Evolutionary conservation across 2,329 filamentous ascomycete species (phyloP).

Genomic region (Xylaria sp.): DNA sequence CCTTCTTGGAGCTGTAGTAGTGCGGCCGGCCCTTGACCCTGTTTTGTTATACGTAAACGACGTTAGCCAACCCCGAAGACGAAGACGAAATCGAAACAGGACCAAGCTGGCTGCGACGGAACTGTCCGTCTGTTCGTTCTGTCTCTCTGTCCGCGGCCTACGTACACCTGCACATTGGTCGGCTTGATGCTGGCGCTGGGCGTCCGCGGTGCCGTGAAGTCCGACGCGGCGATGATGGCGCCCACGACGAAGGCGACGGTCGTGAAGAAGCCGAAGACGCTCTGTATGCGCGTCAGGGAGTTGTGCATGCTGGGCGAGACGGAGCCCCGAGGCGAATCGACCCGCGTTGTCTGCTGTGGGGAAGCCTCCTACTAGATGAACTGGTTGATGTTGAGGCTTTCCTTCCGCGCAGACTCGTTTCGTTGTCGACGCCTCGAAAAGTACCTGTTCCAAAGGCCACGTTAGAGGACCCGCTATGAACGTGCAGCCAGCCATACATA

Average conservation of each 20-base stretch:
- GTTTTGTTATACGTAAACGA: slow-evolving; percentile 23
- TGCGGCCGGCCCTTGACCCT: slow-evolving; percentile 92
- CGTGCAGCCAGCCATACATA: neutral
- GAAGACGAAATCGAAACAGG: no score
- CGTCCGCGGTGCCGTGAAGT: slow-evolving; percentile 75
- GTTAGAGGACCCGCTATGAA: slow-evolving; percentile 32
- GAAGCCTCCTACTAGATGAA: neutral
- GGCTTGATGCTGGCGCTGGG: slow-evolving; percentile 73
- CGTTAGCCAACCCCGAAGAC: slow-evolving; percentile 18
- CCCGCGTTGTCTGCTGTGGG: neutral
- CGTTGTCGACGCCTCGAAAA: neutral
- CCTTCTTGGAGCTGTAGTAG: slow-evolving; percentile 91
- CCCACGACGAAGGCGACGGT: slow-evolving; percentile 88
- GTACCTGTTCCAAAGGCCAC: slow-evolving; percentile 40
- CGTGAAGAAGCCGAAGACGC: slow-evolving; percentile 97
- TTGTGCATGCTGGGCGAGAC: slow-evolving; percentile 79
- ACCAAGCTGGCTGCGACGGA: no score
- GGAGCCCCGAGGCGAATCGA: slow-evolving; percentile 22
- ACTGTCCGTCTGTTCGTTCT: no score
- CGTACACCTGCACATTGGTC: slow-evolving; percentile 86
- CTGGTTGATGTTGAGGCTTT: neutral
- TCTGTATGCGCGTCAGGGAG: slow-evolving; percentile 84
- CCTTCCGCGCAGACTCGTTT: slow-evolving; percentile 6
- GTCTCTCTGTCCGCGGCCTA: neutral
- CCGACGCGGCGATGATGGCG: slow-evolving; percentile 82